Base-by-base conservation (phyloP, 176 grass and related monocot genomes). In the Raddia distichophylla region DNA sequence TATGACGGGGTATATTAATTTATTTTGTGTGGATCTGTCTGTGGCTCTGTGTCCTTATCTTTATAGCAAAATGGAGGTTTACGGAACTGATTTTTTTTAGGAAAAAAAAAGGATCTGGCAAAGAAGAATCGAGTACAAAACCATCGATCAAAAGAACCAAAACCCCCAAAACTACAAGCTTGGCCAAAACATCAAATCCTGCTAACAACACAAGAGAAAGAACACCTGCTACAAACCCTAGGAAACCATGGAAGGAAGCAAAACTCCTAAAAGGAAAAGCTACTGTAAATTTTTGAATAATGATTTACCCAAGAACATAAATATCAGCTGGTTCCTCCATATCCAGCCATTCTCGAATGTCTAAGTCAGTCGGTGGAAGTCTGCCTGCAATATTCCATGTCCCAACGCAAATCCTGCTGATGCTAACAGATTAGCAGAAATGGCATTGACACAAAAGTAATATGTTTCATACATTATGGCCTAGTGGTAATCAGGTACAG, bases 341-440 rank as follows among this genome's bases (percentile, higher is more conserved):
- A 73, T 86, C 80, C 70, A 97, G 71, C 94, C 90, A 97, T 63
- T 80, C 65, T 50, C 71, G 74, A 79, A 97, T 81, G 51, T 94
- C 64, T 37, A 92, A 72, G 33, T 84, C 81, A 62, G 63, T 80
- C 42, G 92, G 73, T 79, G 94, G 94, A 89, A 78, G 54, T 83
- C 71, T 92, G 17, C 94, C 94, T 75, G 85, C 94, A 75, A 89
- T 86, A 84, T 97, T 97, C 94, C 94, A 94, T 73, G 92, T 97
- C 20, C 92, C 87, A 54, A 89, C 57, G 37, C 83, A 94, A 74
- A 97, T 64, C 83, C 92, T 97, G 83, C 54, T 40, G 37, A 40
- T 40, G 37, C 56, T 43, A 50, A 27, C 14, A 81, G 56, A 47
- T 85, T 85, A 75, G 58, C 14, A 54, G 12, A 84, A 86, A 58